A percentile compares a stretch with the other conserved stretches of the same genome.
Evolutionary conservation across 75 land plant genomes (phyloP).

Genomic region (Selaginella tamariscina): DNA sequence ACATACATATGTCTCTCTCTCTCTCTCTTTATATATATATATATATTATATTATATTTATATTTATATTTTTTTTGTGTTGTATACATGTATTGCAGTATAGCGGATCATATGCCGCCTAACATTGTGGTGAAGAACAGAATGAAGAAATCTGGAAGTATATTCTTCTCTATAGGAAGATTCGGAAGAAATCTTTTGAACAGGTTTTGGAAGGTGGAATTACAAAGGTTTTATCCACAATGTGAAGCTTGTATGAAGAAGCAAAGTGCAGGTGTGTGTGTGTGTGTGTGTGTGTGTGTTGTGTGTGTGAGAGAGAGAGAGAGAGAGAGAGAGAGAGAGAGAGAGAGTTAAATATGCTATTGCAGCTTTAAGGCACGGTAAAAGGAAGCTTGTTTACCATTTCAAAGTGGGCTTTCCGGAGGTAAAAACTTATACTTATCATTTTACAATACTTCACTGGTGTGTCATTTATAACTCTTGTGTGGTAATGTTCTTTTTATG

Average conservation of each 20-base stretch:
- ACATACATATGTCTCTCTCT: background rate
- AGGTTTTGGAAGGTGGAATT: background rate
- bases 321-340: too few species aligned
- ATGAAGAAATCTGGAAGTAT: background rate
- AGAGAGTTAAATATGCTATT: too few species aligned
- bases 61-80: background rate
- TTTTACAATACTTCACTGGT: background rate
- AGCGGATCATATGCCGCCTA: constrained; percentile 27
- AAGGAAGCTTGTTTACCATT: background rate
- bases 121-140: constrained; percentile 2
- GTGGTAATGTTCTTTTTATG: too few species aligned
- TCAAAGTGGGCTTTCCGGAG: background rate
- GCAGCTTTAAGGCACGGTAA: background rate
- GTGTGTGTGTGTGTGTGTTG: too few species aligned
- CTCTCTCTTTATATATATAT: background rate
- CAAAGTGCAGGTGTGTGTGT: too few species aligned
- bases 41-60: background rate
- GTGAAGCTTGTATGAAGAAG: background rate
- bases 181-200: background rate
- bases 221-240: background rate
- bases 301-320: too few species aligned
- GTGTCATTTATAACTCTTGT: too few species aligned
- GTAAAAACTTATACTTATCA: background rate
- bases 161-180: background rate
- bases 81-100: constrained; percentile 7